Evolutionary conservation across 1,284 basidiomycete species (phyloP), one percentile per base, ranked within the genome.

Genomic region (Irpex sp.): DNA sequence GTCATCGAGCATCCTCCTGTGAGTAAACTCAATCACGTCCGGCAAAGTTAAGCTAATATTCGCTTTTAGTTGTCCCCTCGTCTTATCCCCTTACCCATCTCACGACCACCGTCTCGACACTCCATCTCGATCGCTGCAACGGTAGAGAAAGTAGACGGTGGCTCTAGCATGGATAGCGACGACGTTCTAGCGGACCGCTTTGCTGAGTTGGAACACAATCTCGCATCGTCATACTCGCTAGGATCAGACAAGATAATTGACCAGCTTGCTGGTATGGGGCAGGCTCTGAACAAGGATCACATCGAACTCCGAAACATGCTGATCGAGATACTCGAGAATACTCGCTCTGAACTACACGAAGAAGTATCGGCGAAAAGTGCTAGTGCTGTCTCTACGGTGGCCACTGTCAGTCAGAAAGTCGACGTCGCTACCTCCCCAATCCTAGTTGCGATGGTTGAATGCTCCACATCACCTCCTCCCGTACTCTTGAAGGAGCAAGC

Each of bases 341-440:
- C 51, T 7, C 48, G 56, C 13, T 17, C 49, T 21, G 15, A 57
- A 38, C 21, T 19, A 17, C 11, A 17, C 9, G 11, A 26, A 52
- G 21, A 9, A 52, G 17, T 52, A 17, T 52, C 17, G 49, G 8
- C n/a, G 11, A 52, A 26, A 7, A 52, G 49, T 8, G 19, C 7
- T 37, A 52, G 49, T 2, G 19, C 7, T 37, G 15, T 58, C 5
- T 58, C 34, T 37, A 40, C 57, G 19, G 11, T 26, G 57, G 15
- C 57, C n/a, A 21, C 57, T 3, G 26, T 47, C 38, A 36, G 38
- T 58, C 49, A 52, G 9, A 62, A 58, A 19, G 47, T 58, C n/a
- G 61, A 62, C 51, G 51, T 58, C 40, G 61, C 61, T 6, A 59
- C 57, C 7, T 62, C 61, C 9, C 61, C 61, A 17, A 62, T 62